Base-by-base conservation (phyloP, 164 flowering plant species). In the Hamamelis virginiana region DNA sequence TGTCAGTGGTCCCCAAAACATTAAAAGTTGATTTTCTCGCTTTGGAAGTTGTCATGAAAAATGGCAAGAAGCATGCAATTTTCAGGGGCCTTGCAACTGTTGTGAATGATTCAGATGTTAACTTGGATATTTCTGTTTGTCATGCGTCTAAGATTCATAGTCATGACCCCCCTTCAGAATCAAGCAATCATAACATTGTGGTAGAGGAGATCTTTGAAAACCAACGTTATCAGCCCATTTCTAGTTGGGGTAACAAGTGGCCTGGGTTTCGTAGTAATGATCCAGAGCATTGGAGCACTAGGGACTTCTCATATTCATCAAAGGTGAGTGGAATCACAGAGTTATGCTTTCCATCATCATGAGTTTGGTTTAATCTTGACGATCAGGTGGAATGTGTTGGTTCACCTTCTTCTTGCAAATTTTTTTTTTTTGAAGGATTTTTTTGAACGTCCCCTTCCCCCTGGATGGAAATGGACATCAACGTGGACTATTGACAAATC, bases 41-140 rank as follows among this genome's bases (percentile, higher is more conserved):
- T 9, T 62, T 93, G 76, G 97, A 96, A 75, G 91, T 91, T 52
- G 71, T 80, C 62, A 84, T 86, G 88, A 89, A 79, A 79, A 88
- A 90, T 82, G 97, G 98, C 15, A 96, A 88, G 87, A 96, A 91
- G 74, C 98, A 93, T 83, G 98, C 81, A 65, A 73, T 88, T 48
- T 80, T 96, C 63, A 84, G 99, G 76, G 80, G 92, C 69, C 93
- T 96, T 65, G 92, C 86, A 59, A 83, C 86, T 8, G 88, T 90
- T 67, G 76, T 82, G 13, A 96, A 96, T 83, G 98, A 93, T 71
- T 79, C 94, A 19, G 92, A 90, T 82, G 78, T 87, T 45, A 81
- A 78, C 66, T 76, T 96, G 77, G 90, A 91, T 62, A 69, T 89
- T 59, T 83, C 82, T 48, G 55, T 85, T 6, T 87, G 83, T 64